phyloP scores from a whole-genome alignment of 257 asterid species.

The Solanum microdontum region DNA sequence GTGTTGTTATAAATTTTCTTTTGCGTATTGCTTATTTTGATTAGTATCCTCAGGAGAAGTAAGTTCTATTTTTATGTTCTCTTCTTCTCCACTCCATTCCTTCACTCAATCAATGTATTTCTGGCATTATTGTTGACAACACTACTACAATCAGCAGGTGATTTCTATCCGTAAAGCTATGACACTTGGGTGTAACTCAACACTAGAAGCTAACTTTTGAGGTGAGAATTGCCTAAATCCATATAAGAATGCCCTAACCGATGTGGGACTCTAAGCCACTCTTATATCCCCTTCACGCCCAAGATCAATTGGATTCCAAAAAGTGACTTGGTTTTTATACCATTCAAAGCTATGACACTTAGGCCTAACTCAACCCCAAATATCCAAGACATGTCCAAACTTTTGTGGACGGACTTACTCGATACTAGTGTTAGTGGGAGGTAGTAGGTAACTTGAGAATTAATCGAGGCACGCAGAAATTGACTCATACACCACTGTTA shows the following conservation, averaged over 20 bases:
- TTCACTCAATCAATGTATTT: background rate
- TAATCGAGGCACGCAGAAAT: background rate
- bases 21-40: background rate
- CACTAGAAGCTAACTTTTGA: background rate
- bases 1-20: background rate
- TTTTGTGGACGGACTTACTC: background rate
- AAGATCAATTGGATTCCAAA: background rate
- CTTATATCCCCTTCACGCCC: background rate
- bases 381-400: background rate
- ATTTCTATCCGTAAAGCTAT: background rate
- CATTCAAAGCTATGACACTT: background rate
- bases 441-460: background rate
- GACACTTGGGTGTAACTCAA: background rate
- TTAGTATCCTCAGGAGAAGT: background rate
- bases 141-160: background rate
- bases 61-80: background rate
- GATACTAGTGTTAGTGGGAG: background rate
- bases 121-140: background rate
- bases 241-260: background rate
- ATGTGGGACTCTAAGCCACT: background rate
- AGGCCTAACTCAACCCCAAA: background rate
- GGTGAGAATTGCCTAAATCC: background rate
- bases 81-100: background rate
- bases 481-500: background rate
- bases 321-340: background rate